These are phyloP conservation scores for Aspergillus brunneoviolaceus DNA, from an alignment of 2,329 filamentous ascomycete genomes.

Conservation along the genomic window DNA sequence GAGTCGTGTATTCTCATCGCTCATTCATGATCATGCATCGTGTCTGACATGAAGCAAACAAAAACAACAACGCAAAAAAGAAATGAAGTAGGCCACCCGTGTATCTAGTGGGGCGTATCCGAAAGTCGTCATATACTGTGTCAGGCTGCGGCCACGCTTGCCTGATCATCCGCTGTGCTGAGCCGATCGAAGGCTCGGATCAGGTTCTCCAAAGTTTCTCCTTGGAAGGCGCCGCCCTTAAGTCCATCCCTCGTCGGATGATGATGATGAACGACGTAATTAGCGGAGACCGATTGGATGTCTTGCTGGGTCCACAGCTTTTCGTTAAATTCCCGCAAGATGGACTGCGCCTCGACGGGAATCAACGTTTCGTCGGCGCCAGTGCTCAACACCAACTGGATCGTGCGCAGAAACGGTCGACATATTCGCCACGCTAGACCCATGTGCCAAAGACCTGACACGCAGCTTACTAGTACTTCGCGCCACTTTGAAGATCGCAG, in stretches of 20 bases:
- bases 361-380: background rate
- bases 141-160: background rate
- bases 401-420: constrained; percentile 1
- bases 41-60: background rate
- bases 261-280: constrained; percentile 5
- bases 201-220: background rate
- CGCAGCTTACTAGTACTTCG: constrained; percentile 5
- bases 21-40: background rate
- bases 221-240: background rate
- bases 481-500: constrained; percentile 6
- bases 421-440: constrained; percentile 1
- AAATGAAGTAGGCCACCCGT: background rate
- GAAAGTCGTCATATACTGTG: background rate
- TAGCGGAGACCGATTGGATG: background rate
- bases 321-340: constrained; percentile 1
- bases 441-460: constrained; percentile 7
- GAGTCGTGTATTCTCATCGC: constrained; percentile 8
- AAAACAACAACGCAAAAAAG: background rate
- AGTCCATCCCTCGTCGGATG: background rate
- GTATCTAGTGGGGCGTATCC: background rate
- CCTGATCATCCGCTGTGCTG: background rate
- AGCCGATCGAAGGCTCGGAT: constrained; percentile 1
- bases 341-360: background rate
- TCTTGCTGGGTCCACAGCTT: constrained; percentile 4
- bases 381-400: background rate